Conservation (phyloP, 345 rosid species). For the Citrus sinensis region DVS_A1.0 CM039166.1:20069001-20069500, state of each 20-base stretch:
- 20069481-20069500: neutral
- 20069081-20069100: conserved; percentile 13
- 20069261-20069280: neutral
- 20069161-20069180: conserved; percentile 1
- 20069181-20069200: neutral
- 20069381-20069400: neutral
- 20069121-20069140: conserved; percentile 21
- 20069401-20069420: neutral
- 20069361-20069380: no score
- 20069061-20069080: conserved; percentile 9
- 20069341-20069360: neutral
- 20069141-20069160: neutral
- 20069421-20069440: neutral
- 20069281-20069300: conserved; percentile 36
- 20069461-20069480: neutral
- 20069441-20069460: neutral
- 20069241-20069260: neutral
- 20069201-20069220: neutral
- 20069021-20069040: neutral
- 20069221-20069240: no score
- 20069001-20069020: neutral
- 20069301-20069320: conserved; percentile 27
- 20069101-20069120: neutral
- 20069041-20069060: neutral
- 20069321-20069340: conserved; percentile 31